A percentile compares a stretch with the other conserved stretches of the same genome.
phyloP scores from a whole-genome alignment of 441 rosid genomes.

The Populus hybrid region DNA sequence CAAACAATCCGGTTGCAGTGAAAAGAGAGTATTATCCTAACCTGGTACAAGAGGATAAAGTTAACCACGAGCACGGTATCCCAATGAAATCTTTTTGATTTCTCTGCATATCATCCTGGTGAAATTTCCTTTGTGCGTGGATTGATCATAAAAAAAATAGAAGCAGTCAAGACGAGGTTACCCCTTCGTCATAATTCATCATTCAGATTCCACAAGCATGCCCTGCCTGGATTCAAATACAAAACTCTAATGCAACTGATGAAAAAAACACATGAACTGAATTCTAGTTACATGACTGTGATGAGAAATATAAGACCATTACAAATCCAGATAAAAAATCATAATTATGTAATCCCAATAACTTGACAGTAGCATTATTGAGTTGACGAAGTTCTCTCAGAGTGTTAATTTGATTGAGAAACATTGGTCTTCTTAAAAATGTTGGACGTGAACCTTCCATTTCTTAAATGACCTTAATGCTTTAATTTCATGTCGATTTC shows the following conservation, averaged over 20 bases:
- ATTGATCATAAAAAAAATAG: not conserved
- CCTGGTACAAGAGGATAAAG: not conserved
- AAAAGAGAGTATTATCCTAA: no score
- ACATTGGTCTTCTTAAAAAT: not conserved
- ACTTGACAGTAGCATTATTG: not conserved
- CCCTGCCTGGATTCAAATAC: not conserved
- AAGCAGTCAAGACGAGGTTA: not conserved
- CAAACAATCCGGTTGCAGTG: no score
- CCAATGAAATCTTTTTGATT: no score
- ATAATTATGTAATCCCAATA: not conserved
- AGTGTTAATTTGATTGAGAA: not conserved
- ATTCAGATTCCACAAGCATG: not conserved
- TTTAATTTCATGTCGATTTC: constrained; percentile 58
- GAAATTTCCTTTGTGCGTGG: not conserved
- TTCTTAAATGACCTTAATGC: constrained; percentile 17
- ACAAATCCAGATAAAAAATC: not conserved
- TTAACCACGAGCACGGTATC: not conserved
- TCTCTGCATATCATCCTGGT: not conserved
- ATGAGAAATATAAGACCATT: not conserved
- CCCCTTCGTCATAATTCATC: not conserved
- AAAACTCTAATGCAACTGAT: not conserved
- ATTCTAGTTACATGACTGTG: constrained; percentile 4
- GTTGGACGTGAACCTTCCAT: not conserved
- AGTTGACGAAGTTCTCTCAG: not conserved
- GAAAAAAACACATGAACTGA: not conserved